phyloP scores from a whole-genome alignment of 2,329 filamentous ascomycete species.

The Sclerotinia glacialis region DNA sequence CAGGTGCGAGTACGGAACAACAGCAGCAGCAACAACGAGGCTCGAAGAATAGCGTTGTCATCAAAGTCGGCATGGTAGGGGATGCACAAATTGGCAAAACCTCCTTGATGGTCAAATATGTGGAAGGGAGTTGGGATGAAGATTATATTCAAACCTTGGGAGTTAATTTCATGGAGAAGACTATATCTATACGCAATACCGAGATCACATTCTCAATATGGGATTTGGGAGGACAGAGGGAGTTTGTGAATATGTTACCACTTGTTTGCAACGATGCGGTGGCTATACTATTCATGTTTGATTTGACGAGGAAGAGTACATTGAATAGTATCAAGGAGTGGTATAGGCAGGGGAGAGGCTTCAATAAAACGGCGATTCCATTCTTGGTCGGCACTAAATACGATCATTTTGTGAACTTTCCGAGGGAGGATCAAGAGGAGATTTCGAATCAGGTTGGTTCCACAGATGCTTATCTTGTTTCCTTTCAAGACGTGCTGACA shows the following conservation, averaged over 20 bases:
- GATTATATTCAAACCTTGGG: slow-evolving; percentile 98
- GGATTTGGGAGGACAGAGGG: slow-evolving; percentile 95
- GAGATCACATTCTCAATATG: slow-evolving; percentile 99
- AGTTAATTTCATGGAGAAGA: slow-evolving; percentile 99
- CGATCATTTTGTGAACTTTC: slow-evolving; percentile 99
- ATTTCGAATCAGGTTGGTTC: slow-evolving; percentile 83
- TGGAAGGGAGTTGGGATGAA: slow-evolving; percentile 98
- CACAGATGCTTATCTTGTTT: background rate
- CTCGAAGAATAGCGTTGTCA: slow-evolving; percentile 73
- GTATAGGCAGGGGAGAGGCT: slow-evolving; percentile 95
- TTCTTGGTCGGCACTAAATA: slow-evolving; percentile 98
- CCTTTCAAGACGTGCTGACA: slow-evolving; percentile 15
- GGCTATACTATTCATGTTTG: slow-evolving; percentile 99
- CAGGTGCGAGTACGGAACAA: slow-evolving; percentile 27
- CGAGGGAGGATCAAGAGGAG: slow-evolving; percentile 94
- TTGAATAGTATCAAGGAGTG: slow-evolving; percentile 99
- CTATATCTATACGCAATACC: slow-evolving; percentile 97
- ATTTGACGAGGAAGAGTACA: slow-evolving; percentile 95
- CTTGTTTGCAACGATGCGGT: slow-evolving; percentile 99
- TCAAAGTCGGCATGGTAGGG: slow-evolving; percentile 99
- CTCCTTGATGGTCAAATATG: slow-evolving; percentile 98
- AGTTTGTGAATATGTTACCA: slow-evolving; percentile 99
- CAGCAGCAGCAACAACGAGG: slow-evolving; percentile 27
- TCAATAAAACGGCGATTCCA: slow-evolving; percentile 99
- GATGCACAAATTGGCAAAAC: slow-evolving; percentile 99